Evolutionary conservation across 1,284 basidiomycete genomes (phyloP), one percentile per base, ranked within the genome.

Genomic region (Irpex rosettiformis): DNA sequence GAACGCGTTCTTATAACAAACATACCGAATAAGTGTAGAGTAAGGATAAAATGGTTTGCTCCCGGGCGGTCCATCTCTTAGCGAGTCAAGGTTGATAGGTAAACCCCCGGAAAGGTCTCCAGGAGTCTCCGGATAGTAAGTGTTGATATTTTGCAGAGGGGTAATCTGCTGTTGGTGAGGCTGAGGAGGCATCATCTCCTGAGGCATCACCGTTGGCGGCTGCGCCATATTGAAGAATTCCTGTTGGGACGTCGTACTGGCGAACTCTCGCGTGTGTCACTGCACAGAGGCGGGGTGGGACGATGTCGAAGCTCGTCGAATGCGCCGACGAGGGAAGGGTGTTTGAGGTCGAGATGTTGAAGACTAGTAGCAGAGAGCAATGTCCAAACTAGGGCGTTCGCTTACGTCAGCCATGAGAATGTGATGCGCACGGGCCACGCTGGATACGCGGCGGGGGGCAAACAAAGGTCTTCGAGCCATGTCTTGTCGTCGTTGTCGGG

Each of bases 1-100:
- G 13, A 28, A 51, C 48, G 48, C 48, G 48, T 51, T 10, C 22
- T 24, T 16, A 16, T 4, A 16, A 13, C 16, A 24, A 43, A 77
- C 85, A 60, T 69, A 91, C 90, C 90, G 84, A 67, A 93, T 93
- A 56, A 93, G 82, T 33, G 90, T 93, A 4, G 90, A 92, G 69
- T 93, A 93, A 3, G 90, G 91, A 69, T 93, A 93, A 66, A 92
- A 92, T 7, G 89, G 89, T 72, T 92, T 92, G 71, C 84, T 91
- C 51, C 89, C 89, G 6, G 89, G 89, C 1, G 90, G 89, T 0
- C 89, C 89, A 68, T 92, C 89, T 59, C 90, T 79, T 56, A 92
- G 75, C 2, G 89, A 92, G 71, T 91, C 89, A 28, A 92, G 85
- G 69, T 89, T 92, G 67, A 92, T 89, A 53, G 89, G 89, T 29